Evolutionary conservation across 78 protist species (phyloP), one percentile per base, ranked within the genome.

Genomic region (Tieghemostelium lacteum): DNA sequence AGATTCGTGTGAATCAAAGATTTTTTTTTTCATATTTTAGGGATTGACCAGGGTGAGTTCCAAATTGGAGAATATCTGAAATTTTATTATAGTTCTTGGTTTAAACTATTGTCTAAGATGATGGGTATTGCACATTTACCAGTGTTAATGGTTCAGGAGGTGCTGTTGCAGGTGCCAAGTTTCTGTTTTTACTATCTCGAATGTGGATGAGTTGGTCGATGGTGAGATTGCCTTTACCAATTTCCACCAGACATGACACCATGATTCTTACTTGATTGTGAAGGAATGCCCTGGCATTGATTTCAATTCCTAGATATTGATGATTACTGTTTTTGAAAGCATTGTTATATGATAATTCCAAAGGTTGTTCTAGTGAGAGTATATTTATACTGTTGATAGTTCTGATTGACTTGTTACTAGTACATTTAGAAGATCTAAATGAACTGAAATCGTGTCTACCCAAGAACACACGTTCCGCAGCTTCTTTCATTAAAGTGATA

Each of bases 231-330:
- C 45, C 54, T 33, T 49, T 33, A n/a, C 91, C 91, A 45, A 83
- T 52, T 33, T 70, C 37, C 20, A 54, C 54, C 55, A 83, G 31
- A 14, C 57, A 33, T 1, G 91, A 71, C 6, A 58, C 67, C 78
- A 83, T 69, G 10, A 83, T 83, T 60, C 91, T 83, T 36, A 83
- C 91, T 58, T 83, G 91, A 58, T 83, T 66, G 31, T 83, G 91
- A 2, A 83, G 78, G 52, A 83, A 83, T 40, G 91, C 54, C 29
- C 72, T 29, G 0, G 80, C 91, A 36, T 83, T 83, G 1, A 83
- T 69, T 45, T 83, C 91, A 1, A 83, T 60, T 17, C 91, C 91
- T 20, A 83, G n/a, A 45, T 62, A 77, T 37, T 77, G 87, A 22
- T 36, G 26, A 17, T 50, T 58, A 2, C 4, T 10, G 2, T 36